Evolutionary conservation across 305 asterid genomes (phyloP), one percentile per base, ranked within the genome.

Genomic region (Rubia balearica): DNA sequence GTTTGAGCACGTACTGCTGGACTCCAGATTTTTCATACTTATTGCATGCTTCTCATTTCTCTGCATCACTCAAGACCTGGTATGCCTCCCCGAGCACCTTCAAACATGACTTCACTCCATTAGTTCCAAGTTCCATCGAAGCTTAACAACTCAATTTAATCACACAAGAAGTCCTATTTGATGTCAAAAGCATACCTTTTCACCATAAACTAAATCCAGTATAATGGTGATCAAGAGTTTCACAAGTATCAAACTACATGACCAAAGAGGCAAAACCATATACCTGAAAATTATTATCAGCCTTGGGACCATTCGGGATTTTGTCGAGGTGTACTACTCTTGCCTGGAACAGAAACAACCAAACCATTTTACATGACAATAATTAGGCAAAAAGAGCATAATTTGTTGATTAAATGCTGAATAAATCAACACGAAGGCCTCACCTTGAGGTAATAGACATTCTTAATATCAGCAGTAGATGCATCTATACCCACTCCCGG

Each of bases 41-140:
- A 82, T 88, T 81, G 57, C 89, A 91, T 22, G 84, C 81, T 78
- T 84, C 86, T 56, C 96, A 96, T 71, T 85, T 87, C 68, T 76
- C 86, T 43, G 90, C 90, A 79, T 87, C 91, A 75, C 92, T 86
- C 80, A 91, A 79, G 74, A 91, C 91, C 81, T 89, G 96, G 80
- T 89, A 91, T 33, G 98, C 96, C 85, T 89, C 98, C 60, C 90
- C 96, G 14, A 91, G 88, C 46, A 83, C 85, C 98, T 91, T 71
- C 66, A 82, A n/a, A 65, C 63, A 77, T 67, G 8, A 57, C 45
- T 55, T 49, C 5, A 8, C 36, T 14, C 51, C 67, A 68, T 68
- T 14, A 68, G 69, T 48, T 74, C 42, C 68, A 2, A n/a, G 0
- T 57, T 3, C 11, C 42, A 16, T 30, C 33, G 36, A 45, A 61